Evolutionary conservation across 352 stramenopile species (phyloP).

Genomic region (Phytopythium litorale): DNA sequence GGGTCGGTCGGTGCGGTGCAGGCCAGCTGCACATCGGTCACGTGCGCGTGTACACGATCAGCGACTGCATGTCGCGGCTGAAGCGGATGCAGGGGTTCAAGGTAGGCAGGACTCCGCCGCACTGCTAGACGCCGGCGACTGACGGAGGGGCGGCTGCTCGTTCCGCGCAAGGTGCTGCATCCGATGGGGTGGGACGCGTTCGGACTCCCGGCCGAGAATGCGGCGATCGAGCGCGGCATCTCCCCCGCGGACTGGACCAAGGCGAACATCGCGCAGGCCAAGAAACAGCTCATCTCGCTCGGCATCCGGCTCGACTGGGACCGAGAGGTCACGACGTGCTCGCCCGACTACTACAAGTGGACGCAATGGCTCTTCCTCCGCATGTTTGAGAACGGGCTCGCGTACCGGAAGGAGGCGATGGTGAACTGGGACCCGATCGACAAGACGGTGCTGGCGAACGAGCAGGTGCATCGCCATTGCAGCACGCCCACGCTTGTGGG

Average conservation of each 20-base stretch:
- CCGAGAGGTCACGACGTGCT: conserved; percentile 95
- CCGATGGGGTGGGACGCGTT: conserved; percentile 99
- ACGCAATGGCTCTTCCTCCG: conserved; percentile 99
- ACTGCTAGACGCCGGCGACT: background rate
- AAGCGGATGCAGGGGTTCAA: conserved; percentile 97
- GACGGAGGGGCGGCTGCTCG: background rate
- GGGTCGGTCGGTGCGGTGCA: conserved; percentile 6
- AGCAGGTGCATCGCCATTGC: conserved; percentile 78
- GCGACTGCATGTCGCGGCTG: conserved; percentile 97
- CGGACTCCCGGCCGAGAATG: conserved; percentile 99
- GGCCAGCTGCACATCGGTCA: conserved; percentile 98
- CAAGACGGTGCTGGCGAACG: conserved; percentile 99
- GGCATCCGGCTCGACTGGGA: conserved; percentile 99
- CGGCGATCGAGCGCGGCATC: conserved; percentile 96
- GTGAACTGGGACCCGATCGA: conserved; percentile 99
- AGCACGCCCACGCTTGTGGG: background rate
- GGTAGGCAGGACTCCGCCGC: conserved; percentile 22
- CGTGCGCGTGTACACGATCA: conserved; percentile 99
- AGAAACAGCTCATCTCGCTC: conserved; percentile 94
- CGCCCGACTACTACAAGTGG: conserved; percentile 98
- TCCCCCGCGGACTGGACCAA: conserved; percentile 95
- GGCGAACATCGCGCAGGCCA: conserved; percentile 97
- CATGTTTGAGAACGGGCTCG: conserved; percentile 95
- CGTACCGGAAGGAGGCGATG: conserved; percentile 93
- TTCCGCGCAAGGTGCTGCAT: conserved; percentile 86